Base-by-base conservation (phyloP, 805 yeast genomes). In the Myxozyma udenii region DNA sequence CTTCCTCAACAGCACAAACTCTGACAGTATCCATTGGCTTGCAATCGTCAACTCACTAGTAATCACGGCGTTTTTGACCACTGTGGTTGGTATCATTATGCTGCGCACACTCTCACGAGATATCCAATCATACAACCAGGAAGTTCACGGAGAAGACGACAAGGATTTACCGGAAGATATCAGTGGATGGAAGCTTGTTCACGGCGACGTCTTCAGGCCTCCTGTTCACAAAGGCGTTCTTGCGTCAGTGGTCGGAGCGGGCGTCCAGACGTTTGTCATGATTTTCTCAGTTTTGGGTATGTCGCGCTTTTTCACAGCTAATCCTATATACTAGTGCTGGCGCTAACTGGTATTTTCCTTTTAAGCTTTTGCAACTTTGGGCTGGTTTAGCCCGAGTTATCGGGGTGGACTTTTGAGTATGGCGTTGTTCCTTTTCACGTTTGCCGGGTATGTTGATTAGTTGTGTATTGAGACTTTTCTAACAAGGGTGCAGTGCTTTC, bases 21-120 rank as follows among this genome's bases (percentile, higher is more conserved):
- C 72, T 28, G 69, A 74, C 33, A 78, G 76, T 32, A 79, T 86
- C 54, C 95, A 86, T 64, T 86, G 93, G 91, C 66, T 87, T 30
- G 82, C 95, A 1, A 68, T 87, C 50, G 73, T 84, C 32, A 86
- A 87, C 64, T 83, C 95, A 0, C 62, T 84, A 12, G 84, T 84
- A 2, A 74, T 87, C 42, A 80, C 83, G 3, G 67, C 78, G 2
- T 71, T 85, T 24, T 71, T 85, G 3, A 76, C 91, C 0, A 71
- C 83, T 14, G 68, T 84, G 26, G 90, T 83, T 14, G 88, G 81
- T 12, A 74, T 80, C 21, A 81, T 85, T 1, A 74, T 86, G 49
- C 58, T 83, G 37, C 71, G 80, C 54, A 76, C 84, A 2, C 70
- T 85, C 51, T 75, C 67, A 53, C 69, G 77, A 26, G 84, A 81